These are phyloP conservation scores for Xerocomus nothofagi DNA, from an alignment of 1,284 basidiomycete species.

Conservation along the genomic window DNA sequence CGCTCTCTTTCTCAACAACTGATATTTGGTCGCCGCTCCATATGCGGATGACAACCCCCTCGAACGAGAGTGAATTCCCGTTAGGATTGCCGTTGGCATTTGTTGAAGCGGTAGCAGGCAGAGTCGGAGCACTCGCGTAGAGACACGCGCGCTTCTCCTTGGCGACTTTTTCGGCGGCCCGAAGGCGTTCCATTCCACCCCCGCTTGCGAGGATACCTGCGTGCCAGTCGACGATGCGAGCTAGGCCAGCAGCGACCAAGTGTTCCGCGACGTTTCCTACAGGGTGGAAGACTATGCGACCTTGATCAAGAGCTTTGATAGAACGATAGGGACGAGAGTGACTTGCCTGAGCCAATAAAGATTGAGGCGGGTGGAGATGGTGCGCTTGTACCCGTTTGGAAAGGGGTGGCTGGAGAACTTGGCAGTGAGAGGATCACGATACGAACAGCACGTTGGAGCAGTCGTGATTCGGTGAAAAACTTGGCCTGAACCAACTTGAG, in stretches of 20 bases:
- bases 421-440: constrained; percentile 89
- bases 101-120: constrained; percentile 36
- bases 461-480: constrained; percentile 91
- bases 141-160: constrained; percentile 82
- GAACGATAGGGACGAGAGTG: background rate
- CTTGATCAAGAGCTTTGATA: constrained; percentile 1
- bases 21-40: constrained; percentile 94
- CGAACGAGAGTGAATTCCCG: constrained; percentile 53
- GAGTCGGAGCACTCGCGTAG: constrained; percentile 60
- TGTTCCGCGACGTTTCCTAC: constrained; percentile 94
- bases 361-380: constrained; percentile 73
- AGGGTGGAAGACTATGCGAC: constrained; percentile 73
- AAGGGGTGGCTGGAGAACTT: constrained; percentile 76
- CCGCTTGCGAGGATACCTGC: constrained; percentile 86
- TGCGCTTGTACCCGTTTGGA: constrained; percentile 68
- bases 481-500: constrained; percentile 63
- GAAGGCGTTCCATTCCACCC: constrained; percentile 83
- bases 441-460: constrained; percentile 87
- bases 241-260: constrained; percentile 82
- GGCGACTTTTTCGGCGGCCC: constrained; percentile 81
- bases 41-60: constrained; percentile 82
- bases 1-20: constrained; percentile 71
- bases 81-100: constrained; percentile 44
- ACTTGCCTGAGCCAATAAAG: constrained; percentile 84
- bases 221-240: constrained; percentile 96